A percentile compares a stretch with the other conserved stretches of the same genome.
phyloP scores from a whole-genome alignment of 192 early-diverging fungal species.

The Haplosporangium gracile region DNA sequence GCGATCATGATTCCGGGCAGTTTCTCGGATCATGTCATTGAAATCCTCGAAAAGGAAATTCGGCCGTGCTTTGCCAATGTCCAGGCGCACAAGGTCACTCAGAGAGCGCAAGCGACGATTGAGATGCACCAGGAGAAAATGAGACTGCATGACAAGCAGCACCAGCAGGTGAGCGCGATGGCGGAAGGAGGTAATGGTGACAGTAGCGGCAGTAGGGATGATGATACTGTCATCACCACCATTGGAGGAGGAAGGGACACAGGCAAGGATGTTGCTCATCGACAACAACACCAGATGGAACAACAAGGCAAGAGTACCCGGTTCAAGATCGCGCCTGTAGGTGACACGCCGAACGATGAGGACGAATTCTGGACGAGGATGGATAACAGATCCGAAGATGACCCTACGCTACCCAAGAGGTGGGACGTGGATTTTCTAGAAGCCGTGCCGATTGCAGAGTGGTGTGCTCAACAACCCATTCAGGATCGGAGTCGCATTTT shows the following conservation, averaged over 20 bases:
- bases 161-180: not conserved
- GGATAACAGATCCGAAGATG: not conserved
- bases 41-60: slow-evolving; percentile 38
- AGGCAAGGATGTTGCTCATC: not conserved
- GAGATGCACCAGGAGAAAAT: slow-evolving; percentile 26
- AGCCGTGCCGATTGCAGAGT: slow-evolving; percentile 30
- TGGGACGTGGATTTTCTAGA: slow-evolving; percentile 41
- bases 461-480: slow-evolving; percentile 48
- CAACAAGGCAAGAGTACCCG: not conserved
- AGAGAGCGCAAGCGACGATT: slow-evolving; percentile 30
- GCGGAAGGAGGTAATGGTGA: not conserved
- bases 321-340: slow-evolving; percentile 32
- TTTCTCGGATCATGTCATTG: slow-evolving; percentile 38
- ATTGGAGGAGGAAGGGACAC: not conserved
- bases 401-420: not conserved
- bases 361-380: slow-evolving; percentile 13
- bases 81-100: slow-evolving; percentile 23
- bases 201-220: not conserved
- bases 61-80: slow-evolving; percentile 38
- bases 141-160: not conserved
- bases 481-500: slow-evolving; percentile 28
- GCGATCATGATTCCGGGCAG: slow-evolving; percentile 31
- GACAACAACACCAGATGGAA: not conserved
- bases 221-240: not conserved
- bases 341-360: slow-evolving; percentile 41